These are phyloP conservation scores for Astrephomene gubernaculifera DNA, from an alignment of 139 green algal species.

Conservation along the genomic window DNA sequence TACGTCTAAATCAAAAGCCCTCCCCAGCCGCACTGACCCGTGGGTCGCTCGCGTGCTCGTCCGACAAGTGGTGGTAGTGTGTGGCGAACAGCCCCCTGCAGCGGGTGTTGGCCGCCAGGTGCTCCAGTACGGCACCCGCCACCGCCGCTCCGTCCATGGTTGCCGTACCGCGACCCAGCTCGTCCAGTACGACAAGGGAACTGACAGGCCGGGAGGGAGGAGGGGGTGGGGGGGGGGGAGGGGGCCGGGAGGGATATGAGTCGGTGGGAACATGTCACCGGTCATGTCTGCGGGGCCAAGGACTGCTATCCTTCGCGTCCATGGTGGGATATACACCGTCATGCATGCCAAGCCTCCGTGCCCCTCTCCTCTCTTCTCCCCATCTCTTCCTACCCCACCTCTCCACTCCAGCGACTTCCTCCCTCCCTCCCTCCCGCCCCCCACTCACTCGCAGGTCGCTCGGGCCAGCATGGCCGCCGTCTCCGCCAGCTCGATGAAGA, in stretches of 20 bases:
- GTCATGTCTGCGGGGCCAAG: too few relatives aligned
- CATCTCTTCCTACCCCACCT: too few relatives aligned
- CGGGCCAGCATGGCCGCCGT: constrained; percentile 88
- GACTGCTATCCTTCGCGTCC: too few relatives aligned
- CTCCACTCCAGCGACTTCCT: background rate
- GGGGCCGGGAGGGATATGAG: background rate
- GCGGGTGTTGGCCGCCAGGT: constrained; percentile 72
- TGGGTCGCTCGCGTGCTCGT: constrained; percentile 72
- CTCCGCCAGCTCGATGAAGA: constrained; percentile 97
- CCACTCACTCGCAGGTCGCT: constrained; percentile 59
- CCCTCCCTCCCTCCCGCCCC: background rate
- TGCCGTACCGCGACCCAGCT: constrained; percentile 97
- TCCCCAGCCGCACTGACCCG: constrained; percentile 3
- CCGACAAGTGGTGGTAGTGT: constrained; percentile 95
- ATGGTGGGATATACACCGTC: too few relatives aligned
- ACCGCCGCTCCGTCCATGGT: constrained; percentile 97
- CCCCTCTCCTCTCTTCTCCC: too few relatives aligned
- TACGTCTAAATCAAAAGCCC: background rate
- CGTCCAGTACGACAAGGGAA: constrained; percentile 94
- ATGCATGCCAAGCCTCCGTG: too few relatives aligned
- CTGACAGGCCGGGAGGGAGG: constrained; percentile 1
- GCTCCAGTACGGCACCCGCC: constrained; percentile 89
- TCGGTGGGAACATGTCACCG: too few relatives aligned
- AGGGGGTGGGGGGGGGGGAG: too few relatives aligned
- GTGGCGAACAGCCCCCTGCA: constrained; percentile 96